Conservation (phyloP, 805 yeast species). For the Cyberlindnera americana region DNA sequence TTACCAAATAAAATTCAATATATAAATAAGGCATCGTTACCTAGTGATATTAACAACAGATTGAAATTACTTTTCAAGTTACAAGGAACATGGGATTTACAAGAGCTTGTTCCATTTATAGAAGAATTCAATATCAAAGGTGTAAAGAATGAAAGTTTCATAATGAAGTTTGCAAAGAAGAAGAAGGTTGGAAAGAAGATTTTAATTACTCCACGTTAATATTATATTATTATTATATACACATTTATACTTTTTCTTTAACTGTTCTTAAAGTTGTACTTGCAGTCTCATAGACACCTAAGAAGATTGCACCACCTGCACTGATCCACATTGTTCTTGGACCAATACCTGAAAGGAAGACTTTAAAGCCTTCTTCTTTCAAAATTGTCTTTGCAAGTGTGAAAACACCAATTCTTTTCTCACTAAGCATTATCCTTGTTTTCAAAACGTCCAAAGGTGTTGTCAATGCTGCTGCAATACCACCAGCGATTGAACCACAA, state of each 20-base stretch:
- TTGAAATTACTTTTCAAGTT: constrained; percentile 49
- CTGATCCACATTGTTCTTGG: constrained; percentile 98
- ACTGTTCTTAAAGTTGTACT: constrained; percentile 16
- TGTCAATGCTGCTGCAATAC: constrained; percentile 74
- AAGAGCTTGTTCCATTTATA: constrained; percentile 61
- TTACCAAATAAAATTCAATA: constrained; percentile 44
- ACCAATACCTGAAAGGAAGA: constrained; percentile 81
- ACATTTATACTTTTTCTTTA: constrained; percentile 2
- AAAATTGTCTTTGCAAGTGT: constrained; percentile 49
- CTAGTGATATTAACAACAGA: constrained; percentile 45
- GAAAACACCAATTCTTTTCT: constrained; percentile 42
- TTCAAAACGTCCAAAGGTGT: constrained; percentile 79
- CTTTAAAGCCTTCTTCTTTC: constrained; percentile 69
- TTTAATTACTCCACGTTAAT: constrained; percentile 31
- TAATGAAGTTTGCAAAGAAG: constrained; percentile 60
- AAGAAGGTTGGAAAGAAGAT: constrained; percentile 42
- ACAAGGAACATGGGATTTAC: constrained; percentile 58
- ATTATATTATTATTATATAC: background rate
- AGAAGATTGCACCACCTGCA: constrained; percentile 96
- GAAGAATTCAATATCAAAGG: constrained; percentile 53
- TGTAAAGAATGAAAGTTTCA: constrained; percentile 51
- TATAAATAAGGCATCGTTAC: constrained; percentile 46
- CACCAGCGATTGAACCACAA: constrained; percentile 82
- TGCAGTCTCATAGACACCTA: constrained; percentile 82
- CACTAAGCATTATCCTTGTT: constrained; percentile 79